Base-by-base conservation (phyloP, 1,139 yeast species). In the Hansenula lynferdii region DNA sequence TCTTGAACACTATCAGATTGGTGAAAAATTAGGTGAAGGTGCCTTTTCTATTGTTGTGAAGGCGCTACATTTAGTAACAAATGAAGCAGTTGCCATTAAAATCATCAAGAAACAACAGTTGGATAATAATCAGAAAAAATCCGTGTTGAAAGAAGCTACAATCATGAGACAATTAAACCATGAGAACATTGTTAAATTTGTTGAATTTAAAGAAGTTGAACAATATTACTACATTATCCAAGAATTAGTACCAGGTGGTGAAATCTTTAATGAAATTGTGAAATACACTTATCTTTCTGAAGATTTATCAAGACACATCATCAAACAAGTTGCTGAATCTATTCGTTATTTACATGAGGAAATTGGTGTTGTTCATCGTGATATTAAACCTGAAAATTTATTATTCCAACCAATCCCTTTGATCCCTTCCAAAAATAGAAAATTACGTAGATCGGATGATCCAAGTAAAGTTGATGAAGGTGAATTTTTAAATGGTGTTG, bases 341-440 rank as follows among this genome's bases (percentile, higher is more conserved):
- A 72, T 92, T 19, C 74, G 79, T 45, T 85, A 86, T 60, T 67
- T 92, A 51, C 98, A 92, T 63, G 79, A 78, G 46, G 79, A 77
- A 40, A 74, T 78, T 36, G 95, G 96, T 37, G 81, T 92, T 32
- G 98, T 89, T 16, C 98, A 92, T 60, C 72, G 98, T 41, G 98
- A 92, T 61, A 83, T 92, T 50, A 92, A 92, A 59, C 97, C 98
- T 0, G 98, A 92, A 55, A 92, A 92, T 60, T 67, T 92, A 39
- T 68, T 92, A 37, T 92, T 85, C 60, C 77, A 79, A 45, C 96
- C 96, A 1, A 77, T 83, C 36, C 82, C 78, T 4, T 9, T 51
- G 8, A 28, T 46, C 5, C 53, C 54, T 10, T 42, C 77, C 5
- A 71, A 68, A 37, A 61, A 65, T 33, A 64, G 65, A 33, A 63